Base-by-base conservation (phyloP, 2,329 filamentous ascomycete genomes). In the Calonectria multiphialidica region DNA sequence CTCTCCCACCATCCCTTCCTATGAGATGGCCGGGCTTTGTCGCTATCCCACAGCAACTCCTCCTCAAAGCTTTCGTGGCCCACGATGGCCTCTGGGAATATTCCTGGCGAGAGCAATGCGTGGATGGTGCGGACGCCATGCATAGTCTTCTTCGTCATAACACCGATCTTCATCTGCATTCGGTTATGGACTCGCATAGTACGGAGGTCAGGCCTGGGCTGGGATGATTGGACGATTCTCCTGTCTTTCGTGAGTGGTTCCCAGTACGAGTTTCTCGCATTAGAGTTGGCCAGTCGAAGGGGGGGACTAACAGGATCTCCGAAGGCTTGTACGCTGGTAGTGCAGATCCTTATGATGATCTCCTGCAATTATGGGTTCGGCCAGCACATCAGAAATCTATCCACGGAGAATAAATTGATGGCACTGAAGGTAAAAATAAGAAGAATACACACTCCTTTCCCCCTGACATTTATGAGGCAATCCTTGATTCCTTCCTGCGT, bases 151-250 rank as follows among this genome's bases (percentile, higher is more conserved):
- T 86, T 87, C 64, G 75, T 82, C 61, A 21, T 86, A 2, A 86
- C 85, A 7, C 85, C 86, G 16, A 73, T 86, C 1, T 85, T 87
- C 61, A 75, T 87, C 2, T 72, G 68, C 7, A 80, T 86, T 35
- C 80, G 86, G 16, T 68, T 87, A 42, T 86, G 83, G 81, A 83
- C 84, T 62, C 82, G 86, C 18, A 71, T 86, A 30, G 81, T 82
- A 70, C 80, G 80, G 40, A 80, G 81, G 18, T 82, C 81, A 5
- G 82, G 82, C 2, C 40, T 86, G 44, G 82, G 85, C 23, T 78
- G 75, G 81, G 86, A 88, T 77, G 86, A 87, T 74, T 84, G 80
- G 75, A 85, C 83, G 0, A 85, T 87, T 37, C 70, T 86, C 3
- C 50, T 83, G 37, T 86, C 86, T 13, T 86, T 84, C 75, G 86